phyloP scores from a whole-genome alignment of 2,329 filamentous ascomycete species.

The Cyanodermella asteris region DNA sequence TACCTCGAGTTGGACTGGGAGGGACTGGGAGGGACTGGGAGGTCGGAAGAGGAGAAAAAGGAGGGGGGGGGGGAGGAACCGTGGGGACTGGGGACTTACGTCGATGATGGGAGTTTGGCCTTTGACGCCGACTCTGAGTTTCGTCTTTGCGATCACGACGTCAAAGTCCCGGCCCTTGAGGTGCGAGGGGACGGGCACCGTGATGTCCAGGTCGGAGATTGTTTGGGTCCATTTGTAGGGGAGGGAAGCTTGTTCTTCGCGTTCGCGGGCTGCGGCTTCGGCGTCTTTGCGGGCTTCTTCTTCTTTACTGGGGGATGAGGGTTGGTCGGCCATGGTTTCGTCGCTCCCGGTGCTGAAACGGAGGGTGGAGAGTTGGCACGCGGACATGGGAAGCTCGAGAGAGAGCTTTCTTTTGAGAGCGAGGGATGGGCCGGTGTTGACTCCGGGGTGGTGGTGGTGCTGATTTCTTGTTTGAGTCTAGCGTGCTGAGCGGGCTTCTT shows the following conservation, averaged over 20 bases:
- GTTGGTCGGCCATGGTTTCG: too few species aligned
- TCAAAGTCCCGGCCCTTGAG: constrained; percentile 67
- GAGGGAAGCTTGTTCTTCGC: constrained; percentile 68
- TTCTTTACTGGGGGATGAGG: constrained; percentile 29
- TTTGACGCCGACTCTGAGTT: constrained; percentile 62
- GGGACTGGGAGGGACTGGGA: constrained; percentile 4
- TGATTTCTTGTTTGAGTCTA: too few species aligned
- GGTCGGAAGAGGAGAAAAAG: constrained; percentile 1
- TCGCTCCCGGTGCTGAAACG: too few species aligned
- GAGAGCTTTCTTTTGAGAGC: too few species aligned
- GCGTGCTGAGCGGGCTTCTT: too few species aligned
- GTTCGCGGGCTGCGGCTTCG: constrained; percentile 47
- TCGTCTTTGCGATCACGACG: constrained; percentile 60
- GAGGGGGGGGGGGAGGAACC: constrained; percentile 1
- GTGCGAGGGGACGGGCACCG: constrained; percentile 55
- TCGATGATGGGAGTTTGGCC: constrained; percentile 69
- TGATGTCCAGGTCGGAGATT: constrained; percentile 70
- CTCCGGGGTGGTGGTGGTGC: too few species aligned
- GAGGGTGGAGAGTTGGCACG: too few species aligned
- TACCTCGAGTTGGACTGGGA: constrained; percentile 1
- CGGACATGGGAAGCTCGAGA: too few species aligned
- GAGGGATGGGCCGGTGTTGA: too few species aligned
- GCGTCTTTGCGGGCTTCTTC: constrained; percentile 33
- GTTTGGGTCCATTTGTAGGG: constrained; percentile 97
- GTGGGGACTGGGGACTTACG: constrained; percentile 25